Conservation (phyloP, 805 yeast genomes). For the Brettanomyces sp. region DNA sequence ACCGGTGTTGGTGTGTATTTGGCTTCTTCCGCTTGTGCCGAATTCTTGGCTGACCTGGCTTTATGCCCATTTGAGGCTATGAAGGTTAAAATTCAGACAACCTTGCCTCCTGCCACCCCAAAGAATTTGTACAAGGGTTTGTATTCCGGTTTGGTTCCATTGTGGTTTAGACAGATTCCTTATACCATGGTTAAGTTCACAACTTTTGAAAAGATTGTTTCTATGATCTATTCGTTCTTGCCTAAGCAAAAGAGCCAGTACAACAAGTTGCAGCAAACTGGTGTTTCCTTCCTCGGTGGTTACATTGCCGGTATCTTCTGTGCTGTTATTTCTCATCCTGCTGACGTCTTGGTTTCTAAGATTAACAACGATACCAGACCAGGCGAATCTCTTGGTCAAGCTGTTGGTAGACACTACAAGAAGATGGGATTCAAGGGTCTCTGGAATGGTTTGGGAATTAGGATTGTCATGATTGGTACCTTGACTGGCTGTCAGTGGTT, state of each 20-base stretch:
- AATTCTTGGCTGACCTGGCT: constrained; percentile 81
- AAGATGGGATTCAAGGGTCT: constrained; percentile 84
- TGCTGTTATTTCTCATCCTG: constrained; percentile 94
- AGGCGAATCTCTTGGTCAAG: constrained; percentile 56
- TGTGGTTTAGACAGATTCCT: constrained; percentile 97
- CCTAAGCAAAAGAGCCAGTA: constrained; percentile 69
- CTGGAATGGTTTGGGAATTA: constrained; percentile 91
- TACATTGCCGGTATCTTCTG: constrained; percentile 96
- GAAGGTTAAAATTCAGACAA: constrained; percentile 89
- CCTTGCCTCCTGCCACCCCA: constrained; percentile 74
- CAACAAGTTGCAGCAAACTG: constrained; percentile 73
- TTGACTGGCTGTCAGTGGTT: constrained; percentile 97
- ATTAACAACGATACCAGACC: constrained; percentile 65
- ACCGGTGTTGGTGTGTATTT: constrained; percentile 67
- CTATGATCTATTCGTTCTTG: constrained; percentile 56
- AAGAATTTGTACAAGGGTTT: constrained; percentile 52
- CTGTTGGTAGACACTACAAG: constrained; percentile 64
- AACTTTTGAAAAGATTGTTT: constrained; percentile 86
- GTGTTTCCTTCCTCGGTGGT: constrained; percentile 92
- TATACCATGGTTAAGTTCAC: constrained; percentile 97
- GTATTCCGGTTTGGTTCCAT: constrained; percentile 83
- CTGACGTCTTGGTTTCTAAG: constrained; percentile 97
- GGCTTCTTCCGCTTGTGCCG: constrained; percentile 89
- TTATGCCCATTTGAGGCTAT: constrained; percentile 94
- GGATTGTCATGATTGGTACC: constrained; percentile 96